Percentiles rank a stretch among this genome's conserved stretches.
These are phyloP conservation scores for Choiromyces venosus DNA, from an alignment of 495 filamentous ascomycete genomes.

Conservation along the genomic window DNA sequence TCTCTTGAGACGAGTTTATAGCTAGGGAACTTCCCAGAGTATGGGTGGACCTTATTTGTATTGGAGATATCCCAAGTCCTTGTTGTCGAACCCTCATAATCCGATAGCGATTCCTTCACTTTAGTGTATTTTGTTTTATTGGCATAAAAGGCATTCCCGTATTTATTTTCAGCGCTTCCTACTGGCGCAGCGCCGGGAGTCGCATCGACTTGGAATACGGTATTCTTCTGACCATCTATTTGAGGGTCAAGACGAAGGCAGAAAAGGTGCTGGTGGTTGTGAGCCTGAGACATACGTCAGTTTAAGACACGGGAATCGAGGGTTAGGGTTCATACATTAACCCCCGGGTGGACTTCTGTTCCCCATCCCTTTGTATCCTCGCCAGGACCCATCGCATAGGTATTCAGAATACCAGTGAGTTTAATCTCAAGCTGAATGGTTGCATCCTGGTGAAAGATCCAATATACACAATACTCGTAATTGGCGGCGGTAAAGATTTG, in stretches of 20 bases:
- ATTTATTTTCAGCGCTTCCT: conserved; percentile 75
- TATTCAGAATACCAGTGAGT: conserved; percentile 92
- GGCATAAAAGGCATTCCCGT: conserved; percentile 94
- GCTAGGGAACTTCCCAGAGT: conserved; percentile 77
- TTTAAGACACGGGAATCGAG: not conserved
- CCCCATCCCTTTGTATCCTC: conserved; percentile 88
- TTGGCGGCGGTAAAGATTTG: conserved; percentile 96
- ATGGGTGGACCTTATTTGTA: conserved; percentile 72
- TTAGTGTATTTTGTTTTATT: conserved; percentile 76
- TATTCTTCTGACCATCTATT: conserved; percentile 81
- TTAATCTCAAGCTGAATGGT: conserved; percentile 93
- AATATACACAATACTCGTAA: conserved; percentile 94
- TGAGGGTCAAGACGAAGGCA: conserved; percentile 85
- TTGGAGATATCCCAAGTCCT: conserved; percentile 93
- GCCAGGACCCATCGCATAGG: conserved; percentile 74
- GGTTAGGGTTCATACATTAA: conserved; percentile 52
- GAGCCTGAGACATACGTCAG: conserved; percentile 49
- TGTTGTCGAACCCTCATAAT: conserved; percentile 73
- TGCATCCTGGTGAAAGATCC: conserved; percentile 91
- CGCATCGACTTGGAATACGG: conserved; percentile 77
- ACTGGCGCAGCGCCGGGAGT: conserved; percentile 60
- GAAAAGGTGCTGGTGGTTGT: conserved; percentile 95
- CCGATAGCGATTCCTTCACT: conserved; percentile 63
- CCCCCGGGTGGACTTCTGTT: conserved; percentile 85
- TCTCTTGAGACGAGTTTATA: conserved; percentile 92